Evolutionary conservation across 768 basidiomycete genomes (phyloP), one percentile per base, ranked within the genome.

Genomic region (Pleurotus giganteus): DNA sequence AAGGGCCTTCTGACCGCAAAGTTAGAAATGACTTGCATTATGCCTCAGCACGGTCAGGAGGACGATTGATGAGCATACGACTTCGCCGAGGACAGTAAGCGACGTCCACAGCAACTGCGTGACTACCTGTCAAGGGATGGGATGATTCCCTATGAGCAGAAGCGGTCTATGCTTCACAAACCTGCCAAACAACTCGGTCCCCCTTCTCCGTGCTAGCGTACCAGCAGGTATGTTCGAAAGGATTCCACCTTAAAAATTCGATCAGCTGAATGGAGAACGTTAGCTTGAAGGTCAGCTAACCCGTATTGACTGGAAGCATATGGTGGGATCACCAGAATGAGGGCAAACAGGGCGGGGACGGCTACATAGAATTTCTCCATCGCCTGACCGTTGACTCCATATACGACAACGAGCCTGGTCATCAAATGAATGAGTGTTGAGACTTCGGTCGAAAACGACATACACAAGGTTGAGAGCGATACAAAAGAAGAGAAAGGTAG

Each of bases 381-480:
- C 45, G 13, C 55, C 9, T 58, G 57, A 9, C 63, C 59, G 34
- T 60, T 58, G 34, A 59, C 26, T 7, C 46, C 36, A 24, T 64
- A 46, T 13, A 62, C 32, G 5, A 64, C 57, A 17, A 64, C 63
- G 1, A 64, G 54, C 46, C 63, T 64, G 31, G 11, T 47, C 28
- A 19, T 31, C 19, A 12, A 15, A 7, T 13, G 24, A 2, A 27
- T 11, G 46, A 5, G 13, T 13, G 4, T 11, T 29, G 0, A 21
- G 27, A 3, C 15, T 2, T 11, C 0, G 2, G 28, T 27, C 34
- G 32, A 13, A 3, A 4, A 17, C 4, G n/a, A 34, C 63, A 17
- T 50, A 64, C 63, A 58, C 59, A 26, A 62, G 56, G 41, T 64
- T 64, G 4, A 64, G 56, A 15, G 63, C 61, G 28, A 64, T 59